Conservation (phyloP, 176 grass and related monocot species). For the Cenchrus fungigraminus region DNA sequence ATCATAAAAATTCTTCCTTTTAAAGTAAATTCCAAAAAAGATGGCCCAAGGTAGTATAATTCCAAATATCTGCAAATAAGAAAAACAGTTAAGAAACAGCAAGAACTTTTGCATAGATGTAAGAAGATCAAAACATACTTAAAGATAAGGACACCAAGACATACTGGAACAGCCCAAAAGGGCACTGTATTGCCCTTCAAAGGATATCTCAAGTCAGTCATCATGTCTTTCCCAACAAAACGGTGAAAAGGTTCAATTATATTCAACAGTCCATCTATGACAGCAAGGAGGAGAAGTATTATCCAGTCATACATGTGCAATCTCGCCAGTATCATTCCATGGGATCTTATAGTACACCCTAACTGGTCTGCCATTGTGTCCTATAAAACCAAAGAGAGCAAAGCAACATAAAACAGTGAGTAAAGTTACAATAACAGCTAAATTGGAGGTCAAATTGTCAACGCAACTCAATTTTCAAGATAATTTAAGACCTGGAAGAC, state of each 20-base stretch:
- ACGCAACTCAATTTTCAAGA: constrained; percentile 4
- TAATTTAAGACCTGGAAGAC: neutral
- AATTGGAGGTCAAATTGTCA: neutral
- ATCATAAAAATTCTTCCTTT: constrained; percentile 92
- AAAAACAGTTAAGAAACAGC: neutral
- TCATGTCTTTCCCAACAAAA: constrained; percentile 87
- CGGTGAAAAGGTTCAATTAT: constrained; percentile 83
- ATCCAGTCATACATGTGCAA: constrained; percentile 88
- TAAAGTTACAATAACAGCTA: constrained; percentile 7
- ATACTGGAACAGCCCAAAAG: constrained; percentile 85
- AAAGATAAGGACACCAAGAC: constrained; percentile 32
- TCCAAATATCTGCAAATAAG: constrained; percentile 69
- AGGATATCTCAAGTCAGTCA: constrained; percentile 82
- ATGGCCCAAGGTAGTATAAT: constrained; percentile 69
- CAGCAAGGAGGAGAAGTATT: constrained; percentile 72
- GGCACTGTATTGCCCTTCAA: constrained; percentile 79
- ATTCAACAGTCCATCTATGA: constrained; percentile 70
- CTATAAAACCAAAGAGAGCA: constrained; percentile 41
- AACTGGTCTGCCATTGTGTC: constrained; percentile 68
- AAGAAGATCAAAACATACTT: constrained; percentile 2
- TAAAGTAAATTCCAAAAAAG: constrained; percentile 81
- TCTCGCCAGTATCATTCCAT: constrained; percentile 68
- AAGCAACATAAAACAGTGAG: constrained; percentile 30
- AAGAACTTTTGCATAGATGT: constrained; percentile 23
- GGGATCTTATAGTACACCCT: constrained; percentile 66